These are phyloP conservation scores for Moesziomyces aphidis DNA, from an alignment of 1,284 basidiomycete genomes.

Conservation along the genomic window DNA sequence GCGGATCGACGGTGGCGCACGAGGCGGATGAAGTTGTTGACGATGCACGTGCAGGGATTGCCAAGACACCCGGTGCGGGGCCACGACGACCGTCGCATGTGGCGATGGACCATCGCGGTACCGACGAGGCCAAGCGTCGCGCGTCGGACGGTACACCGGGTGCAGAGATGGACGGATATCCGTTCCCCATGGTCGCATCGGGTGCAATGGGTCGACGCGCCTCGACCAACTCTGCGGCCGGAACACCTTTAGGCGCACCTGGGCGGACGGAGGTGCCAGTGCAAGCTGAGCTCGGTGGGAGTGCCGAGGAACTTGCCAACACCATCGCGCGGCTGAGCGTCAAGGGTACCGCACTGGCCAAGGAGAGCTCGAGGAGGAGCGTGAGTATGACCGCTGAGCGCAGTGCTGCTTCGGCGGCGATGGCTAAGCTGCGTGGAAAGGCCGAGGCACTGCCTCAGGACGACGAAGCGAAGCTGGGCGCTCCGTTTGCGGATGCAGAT, in stretches of 20 bases:
- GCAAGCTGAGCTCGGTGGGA: constrained; percentile 13
- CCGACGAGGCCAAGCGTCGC: constrained; percentile 4
- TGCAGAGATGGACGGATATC: constrained; percentile 47
- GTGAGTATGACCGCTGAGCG: constrained; percentile 40
- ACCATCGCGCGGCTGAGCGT: constrained; percentile 57
- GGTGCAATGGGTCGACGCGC: constrained; percentile 32
- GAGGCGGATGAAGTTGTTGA: constrained; percentile 29
- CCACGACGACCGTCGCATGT: constrained; percentile 36
- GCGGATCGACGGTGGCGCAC: neutral
- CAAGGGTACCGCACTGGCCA: constrained; percentile 42
- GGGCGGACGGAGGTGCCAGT: neutral
- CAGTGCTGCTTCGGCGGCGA: constrained; percentile 33
- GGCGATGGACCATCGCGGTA: neutral
- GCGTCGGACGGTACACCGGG: constrained; percentile 38
- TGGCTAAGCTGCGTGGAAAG: constrained; percentile 39
- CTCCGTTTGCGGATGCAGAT: constrained; percentile 7
- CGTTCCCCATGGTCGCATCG: constrained; percentile 46
- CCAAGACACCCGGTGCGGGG: constrained; percentile 43
- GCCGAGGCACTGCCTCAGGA: constrained; percentile 17
- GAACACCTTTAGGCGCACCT: constrained; percentile 24
- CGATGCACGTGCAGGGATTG: constrained; percentile 8
- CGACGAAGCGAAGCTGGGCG: constrained; percentile 1
- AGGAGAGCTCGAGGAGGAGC: constrained; percentile 16
- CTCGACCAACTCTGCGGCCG: constrained; percentile 46
- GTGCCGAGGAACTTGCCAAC: constrained; percentile 51